Evolutionary conservation across 75 land plant genomes (phyloP), one percentile per base, ranked within the genome.

Genomic region (Picea sitchensis): DNA sequence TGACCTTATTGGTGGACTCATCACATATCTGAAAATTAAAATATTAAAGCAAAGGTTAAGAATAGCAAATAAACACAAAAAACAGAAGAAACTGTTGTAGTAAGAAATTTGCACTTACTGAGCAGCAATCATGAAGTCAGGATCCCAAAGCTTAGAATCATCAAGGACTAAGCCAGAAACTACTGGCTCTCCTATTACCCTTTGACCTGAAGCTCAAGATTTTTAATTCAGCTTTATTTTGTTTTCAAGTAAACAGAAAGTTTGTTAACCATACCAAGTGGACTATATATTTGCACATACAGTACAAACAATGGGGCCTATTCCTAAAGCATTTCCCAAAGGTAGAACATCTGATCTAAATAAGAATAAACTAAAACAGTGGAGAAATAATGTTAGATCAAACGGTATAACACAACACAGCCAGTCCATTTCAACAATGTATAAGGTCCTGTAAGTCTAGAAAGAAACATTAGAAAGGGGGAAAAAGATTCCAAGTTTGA

Each of bases 1-100:
- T 80, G 85, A 77, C 79, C 99, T 90, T 63, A 97, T 93, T 73
- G 99, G 99, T 65, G 99, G 99, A 77, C 99, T 97, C 98, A 97
- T 95, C 32, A 95, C 99, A 84, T 87, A 97, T 88, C 99, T 97
- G 88, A 62, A 77, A 82, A n/a, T 15, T 60, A 83, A 65, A 20
- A 82, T 14, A 78, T 57, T 36, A 71, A 73, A 79, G 26, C 26
- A 26, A 58, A 60, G 18, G 36, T 17, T 23, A 63, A 34, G 23
- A 59, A 34, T 74, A 32, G 38, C 72, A 54, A 56, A 68, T 7
- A 11, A 59, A 57, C 38, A 23, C 18, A 41, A 72, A 68, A 77
- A 68, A 58, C 14, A 65, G 30, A 26, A 26, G 47, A 75, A 23
- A 26, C 17, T n/a, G 60, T 8, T 77, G 20, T 63, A 18, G 15